phyloP scores from a whole-genome alignment of 352 stramenopile species.

The Phytophthora melonis region DNA sequence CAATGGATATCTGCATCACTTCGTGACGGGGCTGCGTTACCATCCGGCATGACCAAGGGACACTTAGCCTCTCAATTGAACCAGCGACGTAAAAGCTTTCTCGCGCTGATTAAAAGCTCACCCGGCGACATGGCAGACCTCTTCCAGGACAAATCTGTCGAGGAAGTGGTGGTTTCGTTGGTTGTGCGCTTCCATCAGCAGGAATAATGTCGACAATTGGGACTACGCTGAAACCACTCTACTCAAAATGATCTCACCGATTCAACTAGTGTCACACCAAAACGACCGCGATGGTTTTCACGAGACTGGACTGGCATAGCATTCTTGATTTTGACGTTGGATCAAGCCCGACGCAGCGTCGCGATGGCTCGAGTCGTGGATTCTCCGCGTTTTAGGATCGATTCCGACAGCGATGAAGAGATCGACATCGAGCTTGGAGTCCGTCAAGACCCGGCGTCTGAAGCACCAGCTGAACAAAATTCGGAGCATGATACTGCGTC shows the following conservation, averaged over 20 bases:
- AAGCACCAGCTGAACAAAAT: conserved; percentile 15
- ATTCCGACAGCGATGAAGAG: conserved; percentile 40
- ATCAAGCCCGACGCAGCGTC: background rate
- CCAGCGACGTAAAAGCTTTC: conserved; percentile 46
- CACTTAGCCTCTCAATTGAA: conserved; percentile 54
- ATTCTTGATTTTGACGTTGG: conserved; percentile 21
- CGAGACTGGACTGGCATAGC: background rate
- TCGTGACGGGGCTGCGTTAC: conserved; percentile 16
- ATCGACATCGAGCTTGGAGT: conserved; percentile 43
- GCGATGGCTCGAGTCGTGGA: conserved; percentile 38
- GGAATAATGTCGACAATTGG: conserved; percentile 27
- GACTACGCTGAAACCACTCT: conserved; percentile 19
- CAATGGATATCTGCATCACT: conserved; percentile 64
- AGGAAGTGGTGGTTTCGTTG: conserved; percentile 36
- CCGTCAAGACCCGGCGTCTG: background rate
- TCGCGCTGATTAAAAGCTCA: conserved; percentile 45
- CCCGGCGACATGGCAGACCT: conserved; percentile 6
- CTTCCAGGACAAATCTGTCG: conserved; percentile 11
- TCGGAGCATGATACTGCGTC: conserved; percentile 27
- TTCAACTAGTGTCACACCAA: conserved; percentile 1
- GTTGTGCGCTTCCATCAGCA: conserved; percentile 36
- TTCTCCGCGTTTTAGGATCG: conserved; percentile 25
- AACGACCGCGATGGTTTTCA: conserved; percentile 9
- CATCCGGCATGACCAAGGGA: conserved; percentile 11
- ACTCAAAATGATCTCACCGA: background rate